Base-by-base conservation (phyloP, 768 basidiomycete genomes). In the Russula olivacea region DNA sequence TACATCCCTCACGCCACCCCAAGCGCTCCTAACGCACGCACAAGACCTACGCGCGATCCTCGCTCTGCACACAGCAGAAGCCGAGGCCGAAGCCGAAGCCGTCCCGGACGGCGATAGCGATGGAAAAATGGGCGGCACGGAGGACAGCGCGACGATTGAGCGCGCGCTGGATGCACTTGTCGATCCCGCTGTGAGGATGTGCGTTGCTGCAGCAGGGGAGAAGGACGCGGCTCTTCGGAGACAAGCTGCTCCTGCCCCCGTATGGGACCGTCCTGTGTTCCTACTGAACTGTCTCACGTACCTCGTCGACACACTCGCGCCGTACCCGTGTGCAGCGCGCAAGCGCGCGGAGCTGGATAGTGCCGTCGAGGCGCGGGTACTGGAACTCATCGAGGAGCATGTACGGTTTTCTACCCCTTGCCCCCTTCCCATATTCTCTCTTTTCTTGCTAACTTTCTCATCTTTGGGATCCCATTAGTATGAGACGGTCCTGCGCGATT, bases 221-320 rank as follows among this genome's bases (percentile, higher is more conserved):
- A 89, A 87, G 70, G 79, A 79, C 38, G 88, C 89, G 63, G 83
- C 83, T 65, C 87, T 86, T 69, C 79, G 79, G 40, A 76, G 76
- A 43, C 58, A 74, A 21, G 51, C 49, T 9, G 17, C 7, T 3
- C 9, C 28, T 30, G n/a, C 36, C 3, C 2, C 4, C 43, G n/a
- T 10, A 3, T 96, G 95, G 92, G 95, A 99, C 71, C 80, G 79
- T 51, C 80, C 83, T 2, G 82, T 97, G 0, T 98, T 92, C 71
- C 78, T 91, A 58, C 77, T 97, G 66, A 98, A 98, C 69, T 96
- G 89, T 63, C 73, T 93, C 66, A 85, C 82, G 19, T 94, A 93
- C 72, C 74, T 97, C 15, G 83, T 87, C 79, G 94, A 77, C 65
- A 80, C 87, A 4, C 74, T 93, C 12, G 83, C 87, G 57, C 75